A percentile compares a stretch with the other conserved stretches of the same genome.
These are phyloP conservation scores for Emmonsia crescens DNA, from an alignment of 2,329 filamentous ascomycete species.

Conservation along the genomic window DNA sequence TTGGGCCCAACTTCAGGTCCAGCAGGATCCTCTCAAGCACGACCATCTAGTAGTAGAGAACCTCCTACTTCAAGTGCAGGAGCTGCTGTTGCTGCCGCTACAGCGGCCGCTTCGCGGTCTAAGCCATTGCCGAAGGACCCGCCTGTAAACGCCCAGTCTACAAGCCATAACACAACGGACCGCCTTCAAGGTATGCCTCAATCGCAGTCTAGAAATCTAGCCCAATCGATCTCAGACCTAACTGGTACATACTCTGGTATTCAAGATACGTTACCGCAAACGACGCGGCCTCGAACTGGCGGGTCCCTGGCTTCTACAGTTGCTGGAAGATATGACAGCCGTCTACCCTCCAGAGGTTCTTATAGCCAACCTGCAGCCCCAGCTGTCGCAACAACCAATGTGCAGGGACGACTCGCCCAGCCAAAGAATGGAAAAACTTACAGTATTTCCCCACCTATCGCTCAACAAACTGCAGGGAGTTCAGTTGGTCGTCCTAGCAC, in stretches of 20 bases:
- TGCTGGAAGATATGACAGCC: slow-evolving; percentile 32
- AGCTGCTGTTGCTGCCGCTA: slow-evolving; percentile 16
- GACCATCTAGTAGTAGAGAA: slow-evolving; percentile 34
- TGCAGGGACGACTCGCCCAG: slow-evolving; percentile 80
- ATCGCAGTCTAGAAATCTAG: slow-evolving; percentile 40
- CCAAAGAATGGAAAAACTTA: slow-evolving; percentile 57
- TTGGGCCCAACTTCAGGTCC: slow-evolving; percentile 17
- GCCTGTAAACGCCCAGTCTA: slow-evolving; percentile 22
- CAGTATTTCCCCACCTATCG: slow-evolving; percentile 57
- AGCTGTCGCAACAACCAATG: slow-evolving; percentile 77
- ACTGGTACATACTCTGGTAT: slow-evolving; percentile 41
- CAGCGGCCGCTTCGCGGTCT: slow-evolving; percentile 12
- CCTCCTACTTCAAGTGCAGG: slow-evolving; percentile 24
- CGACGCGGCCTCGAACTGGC: slow-evolving; percentile 63
- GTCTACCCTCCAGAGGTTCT: slow-evolving; percentile 63
- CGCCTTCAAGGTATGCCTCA: slow-evolving; percentile 22
- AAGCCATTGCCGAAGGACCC: slow-evolving; percentile 53
- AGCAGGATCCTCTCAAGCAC: slow-evolving; percentile 14
- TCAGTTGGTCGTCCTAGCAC: slow-evolving; percentile 52
- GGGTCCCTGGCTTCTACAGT: slow-evolving; percentile 62
- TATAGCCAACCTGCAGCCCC: slow-evolving; percentile 86
- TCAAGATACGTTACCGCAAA: slow-evolving; percentile 32
- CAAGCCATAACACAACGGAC: slow-evolving; percentile 13
- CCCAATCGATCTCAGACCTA: slow-evolving; percentile 48
- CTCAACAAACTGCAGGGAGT: slow-evolving; percentile 43